phyloP scores from a whole-genome alignment of 139 green algal genomes.

The Pseudopediastrum boryanum region DNA sequence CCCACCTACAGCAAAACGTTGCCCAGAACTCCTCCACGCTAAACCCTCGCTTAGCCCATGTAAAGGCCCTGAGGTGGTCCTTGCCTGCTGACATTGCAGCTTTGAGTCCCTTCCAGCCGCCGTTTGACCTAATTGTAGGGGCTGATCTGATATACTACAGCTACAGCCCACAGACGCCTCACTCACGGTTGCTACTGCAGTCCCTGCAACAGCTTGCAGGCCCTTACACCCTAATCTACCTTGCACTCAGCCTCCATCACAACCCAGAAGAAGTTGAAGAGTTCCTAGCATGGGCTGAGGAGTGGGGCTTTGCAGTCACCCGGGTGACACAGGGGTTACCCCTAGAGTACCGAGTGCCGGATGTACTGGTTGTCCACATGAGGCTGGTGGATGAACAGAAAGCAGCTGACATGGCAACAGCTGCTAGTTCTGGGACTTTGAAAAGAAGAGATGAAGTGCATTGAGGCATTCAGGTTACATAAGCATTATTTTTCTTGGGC shows the following conservation, averaged over 20 bases:
- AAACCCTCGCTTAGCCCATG: background rate
- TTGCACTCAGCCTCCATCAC: constrained; percentile 60
- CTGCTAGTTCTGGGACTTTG: constrained; percentile 3
- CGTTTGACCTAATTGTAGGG: constrained; percentile 33
- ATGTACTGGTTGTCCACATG: constrained; percentile 43
- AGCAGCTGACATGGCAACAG: constrained; percentile 3
- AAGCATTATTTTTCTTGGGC: too few species aligned
- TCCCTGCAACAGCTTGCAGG: constrained; percentile 45
- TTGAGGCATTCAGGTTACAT: too few species aligned
- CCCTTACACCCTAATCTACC: constrained; percentile 36
- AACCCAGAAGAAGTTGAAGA: constrained; percentile 51
- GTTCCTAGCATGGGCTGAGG: constrained; percentile 43
- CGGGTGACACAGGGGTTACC: constrained; percentile 21
- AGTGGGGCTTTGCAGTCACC: constrained; percentile 29
- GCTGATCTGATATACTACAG: constrained; percentile 36
- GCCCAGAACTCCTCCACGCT: constrained; percentile 15
- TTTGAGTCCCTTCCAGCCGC: constrained; percentile 1
- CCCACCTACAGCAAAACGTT: constrained; percentile 26
- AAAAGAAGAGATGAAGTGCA: too few species aligned
- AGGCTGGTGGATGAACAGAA: background rate
- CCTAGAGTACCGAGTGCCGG: constrained; percentile 32
- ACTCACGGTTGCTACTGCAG: constrained; percentile 52
- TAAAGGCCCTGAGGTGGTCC: constrained; percentile 21
- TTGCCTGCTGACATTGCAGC: constrained; percentile 14
- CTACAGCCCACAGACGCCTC: constrained; percentile 45